Conservation (phyloP, 2,329 filamentous ascomycete species). For the Tolypocladium inflatum region DNA sequence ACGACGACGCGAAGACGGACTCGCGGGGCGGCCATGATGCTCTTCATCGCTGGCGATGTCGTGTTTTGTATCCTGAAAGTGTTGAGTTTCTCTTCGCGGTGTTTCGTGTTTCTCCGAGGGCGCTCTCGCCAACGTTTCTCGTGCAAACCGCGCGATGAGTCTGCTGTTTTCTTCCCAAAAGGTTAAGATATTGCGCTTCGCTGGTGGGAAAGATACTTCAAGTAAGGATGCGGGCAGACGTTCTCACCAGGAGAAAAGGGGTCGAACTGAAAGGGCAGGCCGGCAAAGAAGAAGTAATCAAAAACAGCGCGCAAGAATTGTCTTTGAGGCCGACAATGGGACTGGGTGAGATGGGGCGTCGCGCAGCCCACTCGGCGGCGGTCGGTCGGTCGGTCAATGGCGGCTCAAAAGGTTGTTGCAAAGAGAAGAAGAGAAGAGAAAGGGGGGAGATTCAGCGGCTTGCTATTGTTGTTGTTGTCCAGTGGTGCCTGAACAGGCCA, state of each 20-base stretch:
- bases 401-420: background rate
- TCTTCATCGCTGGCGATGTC: background rate
- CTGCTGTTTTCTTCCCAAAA: background rate
- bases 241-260: background rate
- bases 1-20: constrained; percentile 9
- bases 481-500: background rate
- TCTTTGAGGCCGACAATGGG: background rate
- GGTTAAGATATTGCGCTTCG: background rate
- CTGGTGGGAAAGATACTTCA: background rate
- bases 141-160: background rate
- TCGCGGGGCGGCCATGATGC: constrained; percentile 11
- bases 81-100: background rate
- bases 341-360: background rate
- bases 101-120: background rate
- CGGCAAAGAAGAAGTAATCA: background rate
- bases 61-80: constrained; percentile 5
- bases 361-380: background rate
- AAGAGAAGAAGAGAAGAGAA: background rate
- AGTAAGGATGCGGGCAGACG: background rate
- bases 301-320: background rate
- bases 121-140: background rate
- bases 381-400: background rate
- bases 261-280: background rate
- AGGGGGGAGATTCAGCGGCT: background rate
- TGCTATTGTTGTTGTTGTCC: background rate